Base-by-base conservation (phyloP, 2,329 filamentous ascomycete genomes). In the Colletotrichum destructivum region DNA sequence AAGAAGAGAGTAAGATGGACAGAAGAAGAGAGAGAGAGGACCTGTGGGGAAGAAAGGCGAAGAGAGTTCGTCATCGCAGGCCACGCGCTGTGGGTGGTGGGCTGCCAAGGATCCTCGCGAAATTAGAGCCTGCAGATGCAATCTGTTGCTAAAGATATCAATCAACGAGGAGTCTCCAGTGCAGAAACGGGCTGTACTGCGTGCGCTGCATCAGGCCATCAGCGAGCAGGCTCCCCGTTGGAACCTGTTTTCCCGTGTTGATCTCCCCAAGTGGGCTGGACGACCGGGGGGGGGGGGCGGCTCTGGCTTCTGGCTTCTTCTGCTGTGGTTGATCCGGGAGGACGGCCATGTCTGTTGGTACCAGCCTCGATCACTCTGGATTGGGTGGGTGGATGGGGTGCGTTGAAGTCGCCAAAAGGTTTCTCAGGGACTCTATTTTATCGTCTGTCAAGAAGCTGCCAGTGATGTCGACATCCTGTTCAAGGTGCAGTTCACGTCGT, bases 61-160 rank as follows among this genome's bases (percentile, higher is more conserved):
- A 64, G 47, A 46, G 59, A 61, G 52, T 69, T 69, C 69, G 69
- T 72, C 69, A 72, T 69, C 26, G 51, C 56, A 60, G 57, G 57
- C 60, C 59, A 47, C 59, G 57, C 59, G 65, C 11, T 8, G 69
- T 69, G 69, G 35, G 69, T 69, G 69, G 35, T 72, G 69, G 66
- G 59, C 26, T 64, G 69, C 65, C 69, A 69, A 72, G 54, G 21
- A 38, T 42, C 31, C 21, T 60, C 59, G 69, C 69, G 69, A 72
- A 69, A 72, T 72, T 72, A 69, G 23, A 63, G 52, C 21, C 40
- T 49, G 66, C 59, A 57, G 65, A 26, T 23, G 35, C 38, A 55
- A 63, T 44, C 61, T 44, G 61, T 63, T 69, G 69, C 69, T 69
- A 63, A 63, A 71, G 69, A 71, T 69, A 47, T 60, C 60, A 38